Conservation (phyloP, 768 basidiomycete genomes). For the Tylopilus rubrobrunneus region DNA sequence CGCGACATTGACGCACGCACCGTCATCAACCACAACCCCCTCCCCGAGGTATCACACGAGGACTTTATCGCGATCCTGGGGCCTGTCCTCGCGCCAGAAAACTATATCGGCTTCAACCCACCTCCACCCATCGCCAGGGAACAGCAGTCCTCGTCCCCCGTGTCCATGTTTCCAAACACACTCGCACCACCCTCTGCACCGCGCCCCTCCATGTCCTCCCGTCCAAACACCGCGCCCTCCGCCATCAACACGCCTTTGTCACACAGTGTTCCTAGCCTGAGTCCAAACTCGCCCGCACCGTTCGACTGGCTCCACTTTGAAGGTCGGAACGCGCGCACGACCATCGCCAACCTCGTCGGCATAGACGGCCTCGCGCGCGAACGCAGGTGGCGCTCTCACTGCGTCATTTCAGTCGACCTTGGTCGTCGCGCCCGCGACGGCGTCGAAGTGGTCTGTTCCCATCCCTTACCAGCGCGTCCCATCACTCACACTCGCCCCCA, state of each 20-base stretch:
- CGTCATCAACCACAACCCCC: slow-evolving; percentile 82
- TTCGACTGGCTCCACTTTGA: slow-evolving; percentile 89
- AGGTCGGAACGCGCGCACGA: slow-evolving; percentile 75
- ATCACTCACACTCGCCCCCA: neutral
- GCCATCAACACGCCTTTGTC: slow-evolving; percentile 15
- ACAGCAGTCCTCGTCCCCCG: slow-evolving; percentile 25
- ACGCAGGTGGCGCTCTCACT: slow-evolving; percentile 78
- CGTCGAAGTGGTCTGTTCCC: slow-evolving; percentile 65
- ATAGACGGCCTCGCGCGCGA: slow-evolving; percentile 80
- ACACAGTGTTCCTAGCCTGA: slow-evolving; percentile 31
- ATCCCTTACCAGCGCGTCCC: neutral
- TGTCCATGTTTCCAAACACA: slow-evolving; percentile 26
- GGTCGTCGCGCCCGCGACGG: slow-evolving; percentile 72
- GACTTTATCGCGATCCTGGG: slow-evolving; percentile 79
- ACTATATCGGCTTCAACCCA: slow-evolving; percentile 43
- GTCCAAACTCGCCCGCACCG: slow-evolving; percentile 63
- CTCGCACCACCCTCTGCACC: slow-evolving; percentile 24
- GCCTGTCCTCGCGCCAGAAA: slow-evolving; percentile 79
- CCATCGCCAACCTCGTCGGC: slow-evolving; percentile 71
- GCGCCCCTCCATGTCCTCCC: slow-evolving; percentile 33
- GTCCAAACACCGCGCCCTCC: slow-evolving; percentile 30
- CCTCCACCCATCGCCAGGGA: slow-evolving; percentile 20
- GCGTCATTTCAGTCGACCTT: slow-evolving; percentile 78
- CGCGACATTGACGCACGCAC: slow-evolving; percentile 63
- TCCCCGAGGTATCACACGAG: slow-evolving; percentile 83